These are phyloP conservation scores for Saccharomycopsis sp. DNA, from an alignment of 805 yeast genomes.

Conservation along the genomic window DNA sequence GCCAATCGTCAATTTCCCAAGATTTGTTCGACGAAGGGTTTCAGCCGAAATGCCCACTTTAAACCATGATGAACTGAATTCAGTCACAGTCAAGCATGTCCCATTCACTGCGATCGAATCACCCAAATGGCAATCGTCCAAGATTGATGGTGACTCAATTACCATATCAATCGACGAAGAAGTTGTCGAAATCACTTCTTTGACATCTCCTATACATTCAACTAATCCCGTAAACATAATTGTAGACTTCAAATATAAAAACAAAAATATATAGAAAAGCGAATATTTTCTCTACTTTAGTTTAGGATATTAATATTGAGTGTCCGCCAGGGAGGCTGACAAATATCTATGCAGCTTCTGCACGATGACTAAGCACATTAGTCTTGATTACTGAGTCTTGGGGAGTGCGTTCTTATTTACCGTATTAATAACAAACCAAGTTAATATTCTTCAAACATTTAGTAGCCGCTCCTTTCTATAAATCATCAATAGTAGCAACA, in stretches of 20 bases:
- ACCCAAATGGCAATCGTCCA: conserved; percentile 82
- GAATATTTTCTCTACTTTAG: too few species aligned
- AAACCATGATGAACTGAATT: conserved; percentile 52
- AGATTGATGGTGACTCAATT: conserved; percentile 50
- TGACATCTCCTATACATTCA: background rate
- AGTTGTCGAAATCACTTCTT: background rate
- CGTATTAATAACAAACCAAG: conserved; percentile 78
- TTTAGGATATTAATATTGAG: too few species aligned
- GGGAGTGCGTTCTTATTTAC: conserved; percentile 94
- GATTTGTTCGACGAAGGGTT: conserved; percentile 73
- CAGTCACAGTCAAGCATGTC: conserved; percentile 85
- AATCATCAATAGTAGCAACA: conserved; percentile 91
- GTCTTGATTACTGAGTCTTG: conserved; percentile 47
- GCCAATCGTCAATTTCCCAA: conserved; percentile 54
- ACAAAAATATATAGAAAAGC: background rate
- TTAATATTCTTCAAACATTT: conserved; percentile 96
- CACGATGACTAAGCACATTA: conserved; percentile 22
- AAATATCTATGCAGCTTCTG: too few species aligned
- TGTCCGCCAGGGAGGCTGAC: too few species aligned
- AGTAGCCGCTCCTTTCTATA: conserved; percentile 97
- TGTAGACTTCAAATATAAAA: too few species aligned
- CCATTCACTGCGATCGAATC: conserved; percentile 93
- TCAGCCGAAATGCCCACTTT: conserved; percentile 93
- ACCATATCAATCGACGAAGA: conserved; percentile 28
- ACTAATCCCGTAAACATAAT: conserved; percentile 2